phyloP scores from a whole-genome alignment of 2,329 filamentous ascomycete genomes.

The Calonectria honghensis region DNA sequence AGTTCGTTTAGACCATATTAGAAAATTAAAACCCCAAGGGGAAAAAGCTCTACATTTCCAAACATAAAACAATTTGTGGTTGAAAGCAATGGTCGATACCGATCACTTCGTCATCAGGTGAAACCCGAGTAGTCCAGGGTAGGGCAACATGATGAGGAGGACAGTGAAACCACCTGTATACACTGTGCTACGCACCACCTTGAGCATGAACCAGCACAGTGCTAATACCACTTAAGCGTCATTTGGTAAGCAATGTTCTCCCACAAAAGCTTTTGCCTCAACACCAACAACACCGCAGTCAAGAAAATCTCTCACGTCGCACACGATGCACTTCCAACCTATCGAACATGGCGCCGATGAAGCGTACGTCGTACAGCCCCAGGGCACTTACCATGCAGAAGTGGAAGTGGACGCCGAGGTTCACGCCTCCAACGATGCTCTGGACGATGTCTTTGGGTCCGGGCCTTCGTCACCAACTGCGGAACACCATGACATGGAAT shows the following conservation, averaged over 20 bases:
- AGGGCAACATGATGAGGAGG: not conserved
- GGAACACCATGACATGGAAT: constrained; percentile 33
- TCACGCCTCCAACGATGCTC: constrained; percentile 49
- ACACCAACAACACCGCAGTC: not conserved
- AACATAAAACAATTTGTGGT: not conserved
- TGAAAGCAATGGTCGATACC: not conserved
- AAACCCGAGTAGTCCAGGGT: not conserved
- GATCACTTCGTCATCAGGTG: not conserved
- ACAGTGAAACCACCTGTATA: not conserved
- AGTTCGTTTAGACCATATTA: not conserved
- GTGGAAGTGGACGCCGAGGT: constrained; percentile 37
- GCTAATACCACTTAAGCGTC: not conserved
- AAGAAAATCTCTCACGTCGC: constrained; percentile 11
- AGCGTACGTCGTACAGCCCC: constrained; percentile 50
- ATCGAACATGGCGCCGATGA: constrained; percentile 56
- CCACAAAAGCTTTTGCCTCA: constrained; percentile 38
- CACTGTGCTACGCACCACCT: not conserved
- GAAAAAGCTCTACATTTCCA: not conserved
- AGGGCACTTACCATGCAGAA: constrained; percentile 41
- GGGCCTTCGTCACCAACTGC: constrained; percentile 50
- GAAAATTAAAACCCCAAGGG: not conserved
- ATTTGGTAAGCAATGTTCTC: constrained; percentile 37
- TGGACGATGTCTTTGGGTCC: constrained; percentile 63
- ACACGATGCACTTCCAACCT: constrained; percentile 60
- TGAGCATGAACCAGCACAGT: not conserved